Base-by-base conservation (phyloP, 495 filamentous ascomycete species). In the Xylona heveae region DNA sequence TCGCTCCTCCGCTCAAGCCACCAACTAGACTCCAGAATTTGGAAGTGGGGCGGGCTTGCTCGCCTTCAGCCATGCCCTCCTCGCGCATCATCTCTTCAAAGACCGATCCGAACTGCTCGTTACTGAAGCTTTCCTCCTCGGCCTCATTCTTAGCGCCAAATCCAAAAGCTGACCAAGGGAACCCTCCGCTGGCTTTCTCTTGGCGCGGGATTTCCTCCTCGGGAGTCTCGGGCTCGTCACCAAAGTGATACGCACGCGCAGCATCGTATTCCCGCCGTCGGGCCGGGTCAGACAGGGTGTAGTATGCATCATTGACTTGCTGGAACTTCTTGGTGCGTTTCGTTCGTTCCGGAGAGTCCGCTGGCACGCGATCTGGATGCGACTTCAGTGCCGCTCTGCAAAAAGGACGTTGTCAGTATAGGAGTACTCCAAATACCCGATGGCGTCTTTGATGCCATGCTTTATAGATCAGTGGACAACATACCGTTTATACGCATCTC, bases 81-180 rank as follows among this genome's bases (percentile, higher is more conserved):
- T 97, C 88, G 21, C 77, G 68, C 51, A 95, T 53, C 88, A 97
- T 97, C 62, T 97, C 88, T 60, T 97, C 90, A 46, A 97, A 97
- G 2, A 82, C 76, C 38, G 69, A 65, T 13, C 74, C 81, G 47
- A 95, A 97, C 53, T 95, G 88, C 37, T 72, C 68, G 28, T 70
- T 62, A 40, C 71, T 62, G 43, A 68, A 53, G 10, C 63, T 46
- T n/a, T 64, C 59, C 26, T 64, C 61, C 31, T 68, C 58, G 6
- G 53, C 55, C 30, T 57, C 38, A 10, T 38, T 36, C 19, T 48
- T 44, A 3, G 51, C 49, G 5, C 59, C 54, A 33, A 71, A 74
- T 1, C 68, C 69, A 41, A 77, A 78, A 10, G 50, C 49, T 1
- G 61, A 67, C 70, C 69, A 77, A 36, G 21, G 24, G 14, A 1